Evolutionary conservation across 2,329 filamentous ascomycete species (phyloP), one percentile per base, ranked within the genome.

Genomic region (Sclerotinia minor): DNA sequence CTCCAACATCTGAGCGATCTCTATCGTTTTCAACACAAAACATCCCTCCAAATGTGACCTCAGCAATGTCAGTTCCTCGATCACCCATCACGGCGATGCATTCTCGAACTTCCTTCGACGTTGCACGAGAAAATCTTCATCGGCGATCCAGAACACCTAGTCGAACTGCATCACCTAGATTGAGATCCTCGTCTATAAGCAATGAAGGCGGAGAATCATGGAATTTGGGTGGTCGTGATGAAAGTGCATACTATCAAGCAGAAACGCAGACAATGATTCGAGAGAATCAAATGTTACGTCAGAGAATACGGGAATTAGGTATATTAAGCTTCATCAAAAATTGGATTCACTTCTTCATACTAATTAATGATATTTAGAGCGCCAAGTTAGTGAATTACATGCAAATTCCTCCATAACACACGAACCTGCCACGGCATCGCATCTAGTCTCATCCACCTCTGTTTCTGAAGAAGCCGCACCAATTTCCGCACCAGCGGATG

Each of bases 221-320:
- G 80, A 79, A 84, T 59, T 81, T 90, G 1, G 85, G 84, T n/a
- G 85, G 85, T 9, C 82, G 90, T 24, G 91, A 93, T 74, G 91
- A 94, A 76, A 88, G 85, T 71, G 88, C 89, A 0, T 93, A 92
- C 77, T 94, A 94, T 74, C 90, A 93, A 77, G 91, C 91, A 5
- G 91, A 94, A 79, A 92, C 90, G 1, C 89, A 92, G 78, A 92
- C 87, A 79, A 79, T 94, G 73, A 85, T 88, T 29, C 83, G 91
- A 35, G 91, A 94, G 80, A 94, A 94, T 73, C 91, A 94, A 78
- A 93, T 94, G 91, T 80, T 94, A 64, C 87, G 89, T 70, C 84
- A 89, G 76, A 84, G 91, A 60, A 91, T 93, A 69, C 83, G 89
- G 47, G 90, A 93, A 74, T 80, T 93, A 19, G 90, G 89, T 90